Percentiles rank a stretch among this genome's conserved stretches.
phyloP scores from a whole-genome alignment of 1,284 basidiomycete species.

The Retiboletus fuscus region DNA sequence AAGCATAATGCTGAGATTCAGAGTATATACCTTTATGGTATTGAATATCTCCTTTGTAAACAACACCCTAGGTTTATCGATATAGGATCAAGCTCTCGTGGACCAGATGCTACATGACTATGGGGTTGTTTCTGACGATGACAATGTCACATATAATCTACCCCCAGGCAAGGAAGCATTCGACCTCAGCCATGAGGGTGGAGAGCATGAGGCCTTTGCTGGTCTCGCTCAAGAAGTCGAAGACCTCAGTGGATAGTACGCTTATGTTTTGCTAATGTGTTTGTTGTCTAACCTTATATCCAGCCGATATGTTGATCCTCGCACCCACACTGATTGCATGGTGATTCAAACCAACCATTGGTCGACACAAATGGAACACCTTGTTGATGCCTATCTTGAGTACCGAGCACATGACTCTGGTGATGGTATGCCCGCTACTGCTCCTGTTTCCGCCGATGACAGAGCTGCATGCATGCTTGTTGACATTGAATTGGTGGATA shows the following conservation, averaged over 20 bases:
- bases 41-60: not conserved
- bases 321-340: not conserved
- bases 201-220: slow-evolving; percentile 2
- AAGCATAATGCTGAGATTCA: not conserved
- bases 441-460: not conserved
- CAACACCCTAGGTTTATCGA: not conserved
- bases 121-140: not conserved
- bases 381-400: not conserved
- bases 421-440: not conserved
- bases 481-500: slow-evolving; percentile 1
- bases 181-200: not conserved
- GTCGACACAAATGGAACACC: not conserved
- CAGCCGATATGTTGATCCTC: not conserved
- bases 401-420: not conserved
- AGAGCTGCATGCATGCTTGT: not conserved
- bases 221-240: not conserved
- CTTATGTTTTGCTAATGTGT: not conserved
- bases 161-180: not conserved
- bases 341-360: not conserved
- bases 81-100: not conserved
- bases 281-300: not conserved
- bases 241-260: not conserved
- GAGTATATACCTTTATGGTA: not conserved
- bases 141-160: not conserved
- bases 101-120: not conserved